These are phyloP conservation scores for Carpinus viminea DNA, from an alignment of 306 rosid species.

Conservation along the genomic window DNA sequence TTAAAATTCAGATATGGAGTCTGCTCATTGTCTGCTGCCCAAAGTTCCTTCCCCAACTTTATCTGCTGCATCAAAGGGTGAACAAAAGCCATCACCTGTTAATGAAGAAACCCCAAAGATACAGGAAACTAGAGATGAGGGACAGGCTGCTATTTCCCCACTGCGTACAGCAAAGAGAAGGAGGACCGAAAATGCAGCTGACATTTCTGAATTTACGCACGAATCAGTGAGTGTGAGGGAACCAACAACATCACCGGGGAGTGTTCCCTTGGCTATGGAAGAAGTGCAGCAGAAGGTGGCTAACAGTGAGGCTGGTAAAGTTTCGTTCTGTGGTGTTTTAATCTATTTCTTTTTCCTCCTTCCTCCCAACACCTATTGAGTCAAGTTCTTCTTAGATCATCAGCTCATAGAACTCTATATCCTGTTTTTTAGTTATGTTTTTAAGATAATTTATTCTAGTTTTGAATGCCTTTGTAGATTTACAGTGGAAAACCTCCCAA, in stretches of 20 bases:
- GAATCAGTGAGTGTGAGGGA: slow-evolving; percentile 85
- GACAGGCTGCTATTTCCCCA: slow-evolving; percentile 54
- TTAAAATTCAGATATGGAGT: slow-evolving; percentile 79
- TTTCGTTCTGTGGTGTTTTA: not conserved
- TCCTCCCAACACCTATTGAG: not conserved
- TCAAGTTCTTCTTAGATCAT: not conserved
- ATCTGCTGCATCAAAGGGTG: slow-evolving; percentile 92
- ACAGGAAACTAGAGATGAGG: slow-evolving; percentile 46
- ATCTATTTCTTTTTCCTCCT: not conserved
- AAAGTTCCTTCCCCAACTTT: slow-evolving; percentile 87
- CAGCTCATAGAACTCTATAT: not conserved
- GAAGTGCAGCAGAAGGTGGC: slow-evolving; percentile 95
- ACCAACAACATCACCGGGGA: slow-evolving; percentile 80
- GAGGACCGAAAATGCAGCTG: slow-evolving; percentile 48
- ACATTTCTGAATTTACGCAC: slow-evolving; percentile 85
- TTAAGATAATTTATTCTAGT: not conserved
- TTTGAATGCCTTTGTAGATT: slow-evolving; percentile 53
- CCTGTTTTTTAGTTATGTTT: slow-evolving; percentile 5
- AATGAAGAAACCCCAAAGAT: slow-evolving; percentile 45
- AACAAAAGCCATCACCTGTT: slow-evolving; percentile 39
- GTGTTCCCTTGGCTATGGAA: slow-evolving; percentile 79
- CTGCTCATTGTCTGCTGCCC: slow-evolving; percentile 82
- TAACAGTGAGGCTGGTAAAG: slow-evolving; percentile 82
- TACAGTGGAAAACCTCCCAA: slow-evolving; percentile 82
- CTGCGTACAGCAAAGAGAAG: slow-evolving; percentile 57